Conservation (phyloP, 805 yeast species). For the Saccharomycopsis babjevae region DNA sequence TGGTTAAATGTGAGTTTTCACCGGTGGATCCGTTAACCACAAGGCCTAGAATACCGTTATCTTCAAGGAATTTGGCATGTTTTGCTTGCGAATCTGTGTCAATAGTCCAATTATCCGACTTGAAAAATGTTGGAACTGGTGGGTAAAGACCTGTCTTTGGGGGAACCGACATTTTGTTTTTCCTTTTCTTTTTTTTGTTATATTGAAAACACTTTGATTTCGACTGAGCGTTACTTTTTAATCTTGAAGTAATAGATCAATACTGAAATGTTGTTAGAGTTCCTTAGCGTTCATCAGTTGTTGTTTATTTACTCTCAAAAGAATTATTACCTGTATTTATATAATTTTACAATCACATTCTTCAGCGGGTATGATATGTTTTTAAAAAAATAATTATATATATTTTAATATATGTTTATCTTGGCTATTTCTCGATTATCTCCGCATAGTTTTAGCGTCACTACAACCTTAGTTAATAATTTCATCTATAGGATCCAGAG, state of each 20-base stretch:
- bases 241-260: too few species aligned
- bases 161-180: constrained; percentile 14
- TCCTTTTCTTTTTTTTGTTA: not conserved
- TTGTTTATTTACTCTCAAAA: too few species aligned
- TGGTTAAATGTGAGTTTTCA: constrained; percentile 28
- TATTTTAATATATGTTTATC: not conserved
- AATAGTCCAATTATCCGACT: constrained; percentile 28
- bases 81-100: constrained; percentile 25
- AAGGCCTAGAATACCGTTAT: constrained; percentile 27
- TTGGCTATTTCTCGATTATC: not conserved
- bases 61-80: constrained; percentile 25
- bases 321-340: not conserved
- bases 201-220: too few species aligned
- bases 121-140: constrained; percentile 47
- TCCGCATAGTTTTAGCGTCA: not conserved
- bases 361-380: not conserved
- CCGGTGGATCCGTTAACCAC: constrained; percentile 34
- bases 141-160: constrained; percentile 38
- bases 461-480: not conserved
- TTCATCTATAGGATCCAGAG: not conserved
- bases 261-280: not conserved
- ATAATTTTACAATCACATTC: not conserved
- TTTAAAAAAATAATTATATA: not conserved
- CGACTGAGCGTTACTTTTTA: too few species aligned
- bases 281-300: too few species aligned